Percentiles rank a stretch among this genome's conserved stretches.
phyloP scores from a whole-genome alignment of 2,329 filamentous ascomycete species.

The Phoma sp. region DNA sequence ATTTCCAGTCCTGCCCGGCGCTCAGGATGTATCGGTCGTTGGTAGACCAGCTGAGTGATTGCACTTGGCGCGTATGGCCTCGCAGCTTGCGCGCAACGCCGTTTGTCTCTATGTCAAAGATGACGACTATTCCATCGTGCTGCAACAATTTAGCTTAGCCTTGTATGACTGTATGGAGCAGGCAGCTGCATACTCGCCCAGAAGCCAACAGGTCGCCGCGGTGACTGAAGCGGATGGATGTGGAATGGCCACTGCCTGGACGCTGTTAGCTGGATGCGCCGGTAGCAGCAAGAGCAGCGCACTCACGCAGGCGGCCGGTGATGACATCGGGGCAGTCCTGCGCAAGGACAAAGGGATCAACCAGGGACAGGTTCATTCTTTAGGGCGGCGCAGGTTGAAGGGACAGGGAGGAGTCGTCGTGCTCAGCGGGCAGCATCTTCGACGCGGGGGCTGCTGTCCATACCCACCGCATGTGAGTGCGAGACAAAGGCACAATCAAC shows the following conservation, averaged over 20 bases:
- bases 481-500: conserved; percentile 4
- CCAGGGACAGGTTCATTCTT: conserved; percentile 72
- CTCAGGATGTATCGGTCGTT: conserved; percentile 91
- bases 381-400: conserved; percentile 24
- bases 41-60: conserved; percentile 92
- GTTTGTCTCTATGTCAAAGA: conserved; percentile 98
- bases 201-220: conserved; percentile 94
- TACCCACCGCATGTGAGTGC: conserved; percentile 2
- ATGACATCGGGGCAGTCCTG: conserved; percentile 91
- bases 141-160: conserved; percentile 28
- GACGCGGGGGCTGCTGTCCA: conserved; percentile 18
- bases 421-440: conserved; percentile 31
- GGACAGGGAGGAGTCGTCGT: background rate
- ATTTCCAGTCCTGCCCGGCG: conserved; percentile 95
- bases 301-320: conserved; percentile 79
- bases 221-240: conserved; percentile 84
- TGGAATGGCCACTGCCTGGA: conserved; percentile 66
- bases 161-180: background rate
- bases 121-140: conserved; percentile 88
- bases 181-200: conserved; percentile 67
- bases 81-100: conserved; percentile 92
- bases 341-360: conserved; percentile 73
- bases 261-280: conserved; percentile 20
- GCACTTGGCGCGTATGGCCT: conserved; percentile 91
- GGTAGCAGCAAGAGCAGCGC: conserved; percentile 22